phyloP scores from a whole-genome alignment of 257 asterid species.

The Solanum virginianum region DNA sequence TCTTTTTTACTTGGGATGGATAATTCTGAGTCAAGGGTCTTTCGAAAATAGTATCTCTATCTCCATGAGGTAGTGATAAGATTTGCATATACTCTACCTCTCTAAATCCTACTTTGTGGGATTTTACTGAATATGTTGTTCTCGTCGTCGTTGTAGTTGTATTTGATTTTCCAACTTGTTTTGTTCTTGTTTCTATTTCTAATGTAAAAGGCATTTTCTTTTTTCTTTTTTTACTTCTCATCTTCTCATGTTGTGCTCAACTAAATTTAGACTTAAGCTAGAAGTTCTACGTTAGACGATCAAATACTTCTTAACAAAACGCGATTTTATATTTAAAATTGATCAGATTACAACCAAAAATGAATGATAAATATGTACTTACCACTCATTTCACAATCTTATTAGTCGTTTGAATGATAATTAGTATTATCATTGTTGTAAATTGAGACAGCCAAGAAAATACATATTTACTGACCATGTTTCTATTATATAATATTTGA shows the following conservation, averaged over 20 bases:
- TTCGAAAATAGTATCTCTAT: too few species aligned
- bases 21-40: too few species aligned
- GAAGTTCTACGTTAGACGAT: rapidly evolving
- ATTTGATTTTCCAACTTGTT: not conserved
- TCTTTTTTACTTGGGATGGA: too few species aligned
- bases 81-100: too few species aligned
- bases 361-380: not conserved
- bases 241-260: too few species aligned
- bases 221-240: not conserved
- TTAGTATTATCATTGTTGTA: not conserved
- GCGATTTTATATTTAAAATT: too few species aligned
- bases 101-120: too few species aligned
- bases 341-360: not conserved
- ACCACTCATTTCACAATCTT: not conserved
- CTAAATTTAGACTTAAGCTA: not conserved
- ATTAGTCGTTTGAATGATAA: not conserved
- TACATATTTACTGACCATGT: not conserved
- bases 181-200: not conserved
- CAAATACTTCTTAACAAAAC: not conserved
- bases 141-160: too few species aligned
- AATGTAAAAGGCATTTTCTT: not conserved
- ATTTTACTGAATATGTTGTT: too few species aligned
- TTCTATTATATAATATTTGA: not conserved
- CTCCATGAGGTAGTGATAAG: too few species aligned
- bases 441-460: not conserved